Percentiles rank a stretch among this genome's conserved stretches.
Conservation (phyloP, 768 basidiomycete species). For the Coprinopsis sp. region DNA sequence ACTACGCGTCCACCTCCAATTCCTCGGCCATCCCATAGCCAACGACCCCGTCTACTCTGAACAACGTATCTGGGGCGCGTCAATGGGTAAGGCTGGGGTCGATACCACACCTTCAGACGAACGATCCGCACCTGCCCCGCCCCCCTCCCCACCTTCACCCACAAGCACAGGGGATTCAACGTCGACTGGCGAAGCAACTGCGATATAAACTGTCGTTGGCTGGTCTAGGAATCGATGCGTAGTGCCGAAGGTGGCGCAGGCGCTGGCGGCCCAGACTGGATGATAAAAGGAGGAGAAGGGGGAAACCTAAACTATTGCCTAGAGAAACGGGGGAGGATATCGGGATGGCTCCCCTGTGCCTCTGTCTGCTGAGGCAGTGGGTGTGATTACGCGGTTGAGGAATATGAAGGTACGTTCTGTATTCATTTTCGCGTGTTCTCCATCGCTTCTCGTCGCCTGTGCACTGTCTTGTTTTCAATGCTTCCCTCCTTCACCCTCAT, state of each 20-base stretch:
- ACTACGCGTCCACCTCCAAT: slow-evolving; percentile 95
- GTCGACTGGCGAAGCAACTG: slow-evolving; percentile 29
- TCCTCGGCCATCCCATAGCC: slow-evolving; percentile 86
- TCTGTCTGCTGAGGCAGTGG: slow-evolving; percentile 70
- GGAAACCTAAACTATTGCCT: slow-evolving; percentile 50
- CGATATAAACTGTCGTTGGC: not conserved
- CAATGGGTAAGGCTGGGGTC: slow-evolving; percentile 75
- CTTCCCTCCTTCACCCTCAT: too few species aligned
- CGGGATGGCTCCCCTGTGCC: slow-evolving; percentile 82
- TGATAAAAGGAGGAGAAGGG: slow-evolving; percentile 9
- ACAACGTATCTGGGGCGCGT: slow-evolving; percentile 69
- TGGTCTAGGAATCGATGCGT: not conserved
- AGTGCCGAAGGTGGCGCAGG: not conserved
- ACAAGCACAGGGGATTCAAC: slow-evolving; percentile 34
- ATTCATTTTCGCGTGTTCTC: slow-evolving; percentile 4
- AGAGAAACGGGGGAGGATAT: slow-evolving; percentile 85
- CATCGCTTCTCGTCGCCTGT: not conserved
- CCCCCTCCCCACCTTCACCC: slow-evolving; percentile 45
- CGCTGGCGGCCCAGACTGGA: not conserved
- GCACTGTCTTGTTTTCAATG: slow-evolving; percentile 4
- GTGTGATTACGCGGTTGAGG: slow-evolving; percentile 70
- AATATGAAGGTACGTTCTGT: slow-evolving; percentile 73
- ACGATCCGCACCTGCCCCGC: slow-evolving; percentile 58
- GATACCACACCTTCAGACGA: slow-evolving; percentile 67
- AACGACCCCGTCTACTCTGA: slow-evolving; percentile 95